Percentiles rank a stretch among this genome's conserved stretches.
phyloP scores from a whole-genome alignment of 768 basidiomycete species.

The Melanogaster broomeanus region DNA sequence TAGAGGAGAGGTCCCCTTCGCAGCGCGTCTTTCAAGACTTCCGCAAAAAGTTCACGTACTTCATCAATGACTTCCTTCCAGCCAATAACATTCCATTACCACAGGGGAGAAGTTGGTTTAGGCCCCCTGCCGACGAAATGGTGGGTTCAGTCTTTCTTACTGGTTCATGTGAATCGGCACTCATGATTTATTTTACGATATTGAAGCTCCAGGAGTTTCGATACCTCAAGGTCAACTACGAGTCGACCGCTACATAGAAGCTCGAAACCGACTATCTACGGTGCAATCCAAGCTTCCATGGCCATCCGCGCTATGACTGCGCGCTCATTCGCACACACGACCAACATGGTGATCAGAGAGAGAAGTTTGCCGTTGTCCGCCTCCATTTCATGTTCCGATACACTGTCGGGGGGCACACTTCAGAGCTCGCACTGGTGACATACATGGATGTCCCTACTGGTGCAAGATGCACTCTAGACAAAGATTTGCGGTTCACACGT shows the following conservation, averaged over 20 bases:
- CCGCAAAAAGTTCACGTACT: neutral
- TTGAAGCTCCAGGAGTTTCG: constrained; percentile 25
- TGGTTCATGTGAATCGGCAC: neutral
- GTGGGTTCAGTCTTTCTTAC: too few species aligned
- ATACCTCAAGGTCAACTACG: constrained; percentile 28
- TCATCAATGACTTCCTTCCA: neutral
- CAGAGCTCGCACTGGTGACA: constrained; percentile 18
- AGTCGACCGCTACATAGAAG: constrained; percentile 29
- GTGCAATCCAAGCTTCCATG: constrained; percentile 31
- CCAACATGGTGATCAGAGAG: neutral
- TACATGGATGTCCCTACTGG: constrained; percentile 17
- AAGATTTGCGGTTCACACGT: constrained; percentile 14
- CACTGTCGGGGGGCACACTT: constrained; percentile 3
- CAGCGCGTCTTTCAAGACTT: neutral
- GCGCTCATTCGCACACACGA: constrained; percentile 1
- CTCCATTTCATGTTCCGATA: constrained; percentile 20
- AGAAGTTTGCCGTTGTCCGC: neutral
- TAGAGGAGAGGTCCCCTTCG: neutral
- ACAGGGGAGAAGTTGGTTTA: too few species aligned
- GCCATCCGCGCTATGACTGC: constrained; percentile 24
- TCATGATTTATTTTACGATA: neutral
- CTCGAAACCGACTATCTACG: constrained; percentile 25
- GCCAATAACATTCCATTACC: neutral
- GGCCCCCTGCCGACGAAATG: too few species aligned
- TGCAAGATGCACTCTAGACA: constrained; percentile 10